A percentile compares a stretch with the other conserved stretches of the same genome.
Evolutionary conservation across 2,329 filamentous ascomycete species (phyloP).

Genomic region (Trichoderma sp.): DNA sequence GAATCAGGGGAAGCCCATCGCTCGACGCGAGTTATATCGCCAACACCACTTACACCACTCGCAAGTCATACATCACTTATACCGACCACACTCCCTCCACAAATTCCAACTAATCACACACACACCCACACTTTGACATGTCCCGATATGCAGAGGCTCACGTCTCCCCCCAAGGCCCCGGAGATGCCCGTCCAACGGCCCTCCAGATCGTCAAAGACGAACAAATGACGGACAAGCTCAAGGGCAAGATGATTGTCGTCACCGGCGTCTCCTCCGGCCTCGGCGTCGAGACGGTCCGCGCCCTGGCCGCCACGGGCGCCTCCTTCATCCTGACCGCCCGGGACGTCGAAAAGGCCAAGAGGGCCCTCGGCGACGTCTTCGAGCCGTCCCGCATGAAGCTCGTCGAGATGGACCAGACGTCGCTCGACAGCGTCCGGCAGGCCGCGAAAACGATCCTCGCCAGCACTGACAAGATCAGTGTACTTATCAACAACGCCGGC

Average conservation of each 20-base stretch:
- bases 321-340: conserved; percentile 43
- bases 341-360: conserved; percentile 40
- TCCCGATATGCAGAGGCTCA: conserved; percentile 33
- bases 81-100: neutral
- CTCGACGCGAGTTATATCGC: neutral
- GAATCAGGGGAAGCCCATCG: neutral
- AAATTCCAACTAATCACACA: neutral
- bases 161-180: conserved; percentile 33
- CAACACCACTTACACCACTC: neutral
- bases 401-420: conserved; percentile 29
- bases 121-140: neutral
- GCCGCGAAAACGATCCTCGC: conserved; percentile 40
- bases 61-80: neutral
- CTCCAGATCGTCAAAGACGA: conserved; percentile 42
- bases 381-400: conserved; percentile 21
- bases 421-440: conserved; percentile 31
- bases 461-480: conserved; percentile 41
- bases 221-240: conserved; percentile 33
- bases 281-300: conserved; percentile 45
- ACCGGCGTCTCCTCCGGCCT: conserved; percentile 45
- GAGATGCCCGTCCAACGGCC: conserved; percentile 40
- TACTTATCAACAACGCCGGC: conserved; percentile 49
- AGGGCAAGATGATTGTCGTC: conserved; percentile 43
- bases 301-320: conserved; percentile 43
- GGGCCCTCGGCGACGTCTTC: conserved; percentile 34